These are phyloP conservation scores for Irpex sp. DNA, from an alignment of 1,284 basidiomycete species.

Conservation along the genomic window DNA sequence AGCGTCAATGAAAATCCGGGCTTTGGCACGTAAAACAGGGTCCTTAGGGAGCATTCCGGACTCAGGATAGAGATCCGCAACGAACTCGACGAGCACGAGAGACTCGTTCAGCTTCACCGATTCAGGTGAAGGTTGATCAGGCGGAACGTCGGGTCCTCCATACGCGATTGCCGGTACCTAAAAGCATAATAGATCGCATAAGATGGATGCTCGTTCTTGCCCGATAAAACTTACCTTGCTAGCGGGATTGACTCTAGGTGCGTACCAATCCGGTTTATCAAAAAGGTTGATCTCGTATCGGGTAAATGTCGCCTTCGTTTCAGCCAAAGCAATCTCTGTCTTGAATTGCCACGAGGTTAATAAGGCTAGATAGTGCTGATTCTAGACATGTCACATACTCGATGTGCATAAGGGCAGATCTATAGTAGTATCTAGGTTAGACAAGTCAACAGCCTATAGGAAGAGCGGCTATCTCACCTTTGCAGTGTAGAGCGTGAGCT, in stretches of 20 bases:
- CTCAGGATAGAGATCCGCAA: conserved; percentile 51
- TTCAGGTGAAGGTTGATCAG: conserved; percentile 52
- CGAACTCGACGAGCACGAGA: conserved; percentile 58
- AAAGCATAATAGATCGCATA: background rate
- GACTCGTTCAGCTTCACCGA: conserved; percentile 61
- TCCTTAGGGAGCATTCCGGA: conserved; percentile 48
- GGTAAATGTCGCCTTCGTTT: conserved; percentile 20
- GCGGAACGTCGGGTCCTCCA: conserved; percentile 27
- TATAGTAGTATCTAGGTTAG: conserved; percentile 15
- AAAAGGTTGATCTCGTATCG: conserved; percentile 21
- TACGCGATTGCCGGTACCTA: conserved; percentile 1
- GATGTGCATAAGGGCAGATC: conserved; percentile 46
- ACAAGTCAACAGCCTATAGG: background rate
- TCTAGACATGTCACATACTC: conserved; percentile 28
- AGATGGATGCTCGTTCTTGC: background rate
- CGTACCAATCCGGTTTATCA: conserved; percentile 38
- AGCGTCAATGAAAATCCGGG: conserved; percentile 57
- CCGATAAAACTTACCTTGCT: conserved; percentile 27
- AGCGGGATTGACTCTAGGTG: conserved; percentile 36
- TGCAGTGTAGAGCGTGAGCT: conserved; percentile 46
- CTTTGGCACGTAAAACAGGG: conserved; percentile 51
- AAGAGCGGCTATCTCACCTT: conserved; percentile 29
- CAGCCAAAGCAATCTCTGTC: conserved; percentile 9
- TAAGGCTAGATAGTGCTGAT: background rate
- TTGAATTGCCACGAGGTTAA: too few relatives aligned